Evolutionary conservation across 2,329 filamentous ascomycete genomes (phyloP).

Genomic region (Xenoacremonium recifei): DNA sequence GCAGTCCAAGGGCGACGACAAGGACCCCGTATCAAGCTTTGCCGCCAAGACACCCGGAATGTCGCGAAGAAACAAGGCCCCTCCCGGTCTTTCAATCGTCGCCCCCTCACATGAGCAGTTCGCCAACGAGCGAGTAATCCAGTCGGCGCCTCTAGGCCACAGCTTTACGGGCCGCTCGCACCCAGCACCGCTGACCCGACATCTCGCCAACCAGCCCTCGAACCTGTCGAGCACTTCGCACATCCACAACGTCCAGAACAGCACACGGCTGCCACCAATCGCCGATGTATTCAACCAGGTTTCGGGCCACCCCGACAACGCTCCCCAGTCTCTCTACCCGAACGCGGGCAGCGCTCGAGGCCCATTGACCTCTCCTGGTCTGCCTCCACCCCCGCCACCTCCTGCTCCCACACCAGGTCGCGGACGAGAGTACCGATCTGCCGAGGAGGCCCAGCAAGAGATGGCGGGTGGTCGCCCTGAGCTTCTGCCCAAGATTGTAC

Average conservation of each 20-base stretch:
- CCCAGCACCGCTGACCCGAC: slow-evolving; percentile 71
- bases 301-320: slow-evolving; percentile 57
- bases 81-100: slow-evolving; percentile 90
- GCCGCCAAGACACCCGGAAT: slow-evolving; percentile 71
- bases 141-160: slow-evolving; percentile 91
- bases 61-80: slow-evolving; percentile 73
- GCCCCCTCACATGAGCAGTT: slow-evolving; percentile 90
- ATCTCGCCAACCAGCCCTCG: slow-evolving; percentile 77
- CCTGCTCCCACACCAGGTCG: slow-evolving; percentile 59
- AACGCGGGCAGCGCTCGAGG: slow-evolving; percentile 62
- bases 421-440: slow-evolving; percentile 86
- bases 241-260: slow-evolving; percentile 87
- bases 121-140: slow-evolving; percentile 90
- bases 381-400: slow-evolving; percentile 49
- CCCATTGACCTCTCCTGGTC: slow-evolving; percentile 75
- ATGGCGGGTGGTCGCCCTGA: slow-evolving; percentile 90
- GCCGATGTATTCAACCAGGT: slow-evolving; percentile 92
- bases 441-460: slow-evolving; percentile 91
- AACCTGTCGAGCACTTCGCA: slow-evolving; percentile 82
- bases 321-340: slow-evolving; percentile 51
- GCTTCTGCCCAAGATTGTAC: slow-evolving; percentile 86
- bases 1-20: slow-evolving; percentile 72
- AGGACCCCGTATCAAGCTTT: slow-evolving; percentile 50
- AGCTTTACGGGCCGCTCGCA: slow-evolving; percentile 91
- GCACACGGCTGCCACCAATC: slow-evolving; percentile 89